Base-by-base conservation (phyloP, 2,329 filamentous ascomycete species). In the Thermomyces lanuginosus region DNA sequence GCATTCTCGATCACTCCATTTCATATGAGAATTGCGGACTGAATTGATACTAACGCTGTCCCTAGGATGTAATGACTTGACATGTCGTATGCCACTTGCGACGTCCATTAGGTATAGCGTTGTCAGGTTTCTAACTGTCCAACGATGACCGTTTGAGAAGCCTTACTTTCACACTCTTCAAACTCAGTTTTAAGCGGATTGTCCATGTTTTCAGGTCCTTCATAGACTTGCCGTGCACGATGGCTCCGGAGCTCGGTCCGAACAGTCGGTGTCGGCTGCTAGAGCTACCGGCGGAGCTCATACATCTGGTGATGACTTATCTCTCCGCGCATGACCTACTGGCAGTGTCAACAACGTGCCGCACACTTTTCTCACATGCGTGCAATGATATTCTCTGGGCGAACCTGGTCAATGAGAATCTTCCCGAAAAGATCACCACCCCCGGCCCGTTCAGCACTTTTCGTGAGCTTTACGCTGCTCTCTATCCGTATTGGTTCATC, bases 401-500 rank as follows among this genome's bases (percentile, higher is more conserved):
- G 22, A 53, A 58, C 1, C 61, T 77, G 10, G 67, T 92, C 8
- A 72, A 82, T 42, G 51, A 63, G 4, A 72, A 80, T 35, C 56
- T 89, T 0, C 75, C 76, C 0, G 54, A 66, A 17, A 44, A 49
- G 10, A 53, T 83, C 15, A 50, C 53, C 1, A 60, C 62, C 1
- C 60, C 73, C 0, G 63, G 61, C 5, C 73, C 75, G 5, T 73
- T 66, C 41, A 39, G 55, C 2, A 72, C 63, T 13, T 92, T 74
- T 51, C 69, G 69, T 31, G 64, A 76, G 14, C 66, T 92, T 2
- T 92, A 78, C 47, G 57, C 65, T 21, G 64, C 72, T 11, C 78
- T 89, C 46, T 67, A 89, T 36, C 75, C 76, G 0, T 71, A 75
- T 41, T 93, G 84, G 84, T 92, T 92, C 43, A 60, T 93, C 1